A percentile compares a stretch with the other conserved stretches of the same genome.
phyloP scores from a whole-genome alignment of 1,284 basidiomycete species.

The Schizopora paradoxa region DNA sequence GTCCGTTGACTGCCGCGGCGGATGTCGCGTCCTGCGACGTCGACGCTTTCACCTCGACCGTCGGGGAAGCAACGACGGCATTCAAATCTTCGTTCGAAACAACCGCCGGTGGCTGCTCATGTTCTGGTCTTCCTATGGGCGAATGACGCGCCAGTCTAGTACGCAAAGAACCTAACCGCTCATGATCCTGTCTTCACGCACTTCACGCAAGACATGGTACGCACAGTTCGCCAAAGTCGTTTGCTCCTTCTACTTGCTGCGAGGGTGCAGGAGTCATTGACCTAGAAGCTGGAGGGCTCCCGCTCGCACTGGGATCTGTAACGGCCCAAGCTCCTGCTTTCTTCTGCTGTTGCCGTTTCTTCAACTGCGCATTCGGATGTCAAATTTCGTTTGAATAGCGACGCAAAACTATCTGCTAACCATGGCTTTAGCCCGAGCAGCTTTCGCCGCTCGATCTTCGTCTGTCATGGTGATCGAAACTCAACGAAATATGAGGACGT shows the following conservation, averaged over 20 bases:
- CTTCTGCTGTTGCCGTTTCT: slow-evolving; percentile 67
- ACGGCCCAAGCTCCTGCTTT: slow-evolving; percentile 40
- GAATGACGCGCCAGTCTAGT: no score
- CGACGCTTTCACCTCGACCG: no score
- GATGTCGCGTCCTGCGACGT: no score
- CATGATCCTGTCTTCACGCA: slow-evolving; percentile 5
- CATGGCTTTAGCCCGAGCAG: slow-evolving; percentile 75
- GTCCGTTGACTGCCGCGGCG: no score
- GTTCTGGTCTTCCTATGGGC: no score
- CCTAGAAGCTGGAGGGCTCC: slow-evolving; percentile 45
- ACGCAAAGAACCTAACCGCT: no score
- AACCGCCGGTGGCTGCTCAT: no score
- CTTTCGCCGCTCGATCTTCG: slow-evolving; percentile 71
- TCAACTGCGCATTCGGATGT: slow-evolving; percentile 45
- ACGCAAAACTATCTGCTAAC: slow-evolving; percentile 44
- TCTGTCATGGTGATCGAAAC: slow-evolving; percentile 46
- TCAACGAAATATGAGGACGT: slow-evolving; percentile 3
- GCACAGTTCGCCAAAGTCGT: slow-evolving; percentile 25
- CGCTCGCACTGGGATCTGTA: slow-evolving; percentile 30
- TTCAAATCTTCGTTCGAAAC: no score
- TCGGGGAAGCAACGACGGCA: no score
- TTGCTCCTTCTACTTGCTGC: slow-evolving; percentile 26
- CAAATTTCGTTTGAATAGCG: slow-evolving; percentile 7
- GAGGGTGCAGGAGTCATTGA: slow-evolving; percentile 23
- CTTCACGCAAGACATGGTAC: neutral